phyloP scores from a whole-genome alignment of 179 eudicot genomes.

The Spergularia azorica region DNA sequence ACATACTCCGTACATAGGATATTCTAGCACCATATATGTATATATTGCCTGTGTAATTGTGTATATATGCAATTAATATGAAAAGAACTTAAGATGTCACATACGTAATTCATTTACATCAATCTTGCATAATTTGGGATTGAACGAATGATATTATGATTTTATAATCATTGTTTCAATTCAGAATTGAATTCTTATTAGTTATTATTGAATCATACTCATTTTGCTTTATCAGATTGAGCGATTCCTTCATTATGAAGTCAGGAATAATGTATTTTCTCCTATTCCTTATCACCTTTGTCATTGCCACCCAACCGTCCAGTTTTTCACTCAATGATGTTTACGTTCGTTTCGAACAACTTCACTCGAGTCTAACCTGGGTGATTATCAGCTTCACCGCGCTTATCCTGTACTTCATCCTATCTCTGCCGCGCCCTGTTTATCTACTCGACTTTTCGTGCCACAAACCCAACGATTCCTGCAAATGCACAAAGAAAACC shows the following conservation, averaged over 20 bases:
- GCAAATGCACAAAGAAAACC: slow-evolving; percentile 49
- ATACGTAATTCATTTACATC: no score
- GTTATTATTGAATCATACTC: no score
- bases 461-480: slow-evolving; percentile 47
- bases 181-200: no score
- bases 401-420: slow-evolving; percentile 28
- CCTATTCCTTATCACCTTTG: slow-evolving; percentile 1
- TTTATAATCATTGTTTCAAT: no score
- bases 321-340: neutral
- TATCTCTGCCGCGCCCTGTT: slow-evolving; percentile 45
- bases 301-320: neutral
- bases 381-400: neutral
- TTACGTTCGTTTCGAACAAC: neutral
- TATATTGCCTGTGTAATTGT: no score
- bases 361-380: neutral
- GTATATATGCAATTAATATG: no score
- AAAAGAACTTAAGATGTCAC: no score
- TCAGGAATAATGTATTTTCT: neutral
- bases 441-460: slow-evolving; percentile 60
- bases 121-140: no score
- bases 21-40: no score
- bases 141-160: no score
- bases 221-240: no score
- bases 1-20: no score
- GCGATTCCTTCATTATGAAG: neutral